Evolutionary conservation across 75 land plant species (phyloP).

Genomic region (Isoetes taiwanensis): DNA sequence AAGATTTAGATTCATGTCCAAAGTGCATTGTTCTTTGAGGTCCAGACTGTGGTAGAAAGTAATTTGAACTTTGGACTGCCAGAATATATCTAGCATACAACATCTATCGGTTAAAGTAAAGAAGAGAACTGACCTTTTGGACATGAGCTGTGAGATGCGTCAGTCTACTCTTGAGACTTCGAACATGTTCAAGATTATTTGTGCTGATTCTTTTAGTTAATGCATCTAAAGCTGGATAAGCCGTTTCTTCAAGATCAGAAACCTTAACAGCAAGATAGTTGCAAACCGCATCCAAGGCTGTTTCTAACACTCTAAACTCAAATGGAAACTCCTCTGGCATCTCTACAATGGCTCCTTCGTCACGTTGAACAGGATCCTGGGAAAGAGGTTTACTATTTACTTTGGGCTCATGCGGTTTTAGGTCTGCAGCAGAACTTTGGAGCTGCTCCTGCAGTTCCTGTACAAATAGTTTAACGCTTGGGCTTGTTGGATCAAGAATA

Average conservation of each 20-base stretch:
- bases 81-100: too few species aligned
- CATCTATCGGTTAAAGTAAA: not conserved
- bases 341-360: slow-evolving; percentile 8
- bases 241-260: slow-evolving; percentile 57
- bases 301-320: slow-evolving; percentile 91
- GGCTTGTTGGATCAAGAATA: slow-evolving; percentile 63
- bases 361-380: slow-evolving; percentile 3
- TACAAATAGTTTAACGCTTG: slow-evolving; percentile 64
- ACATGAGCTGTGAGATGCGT: slow-evolving; percentile 75
- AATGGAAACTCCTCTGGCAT: slow-evolving; percentile 62
- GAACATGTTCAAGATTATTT: slow-evolving; percentile 76
- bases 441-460: slow-evolving; percentile 68
- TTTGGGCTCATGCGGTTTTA: slow-evolving; percentile 7
- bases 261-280: slow-evolving; percentile 57
- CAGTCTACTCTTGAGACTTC: slow-evolving; percentile 80
- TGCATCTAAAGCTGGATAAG: slow-evolving; percentile 84
- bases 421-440: slow-evolving; percentile 16
- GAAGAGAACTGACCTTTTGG: slow-evolving; percentile 46
- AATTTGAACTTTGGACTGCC: not conserved
- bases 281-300: slow-evolving; percentile 89
- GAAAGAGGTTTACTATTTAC: slow-evolving; percentile 18
- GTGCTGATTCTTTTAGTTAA: slow-evolving; percentile 84
- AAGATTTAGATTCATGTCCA: too few species aligned
- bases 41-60: not conserved
- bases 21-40: not conserved